Percentiles rank a stretch among this genome's conserved stretches.
Conservation (phyloP, 768 basidiomycete genomes). For the Boletus tomentosulus region DNA sequence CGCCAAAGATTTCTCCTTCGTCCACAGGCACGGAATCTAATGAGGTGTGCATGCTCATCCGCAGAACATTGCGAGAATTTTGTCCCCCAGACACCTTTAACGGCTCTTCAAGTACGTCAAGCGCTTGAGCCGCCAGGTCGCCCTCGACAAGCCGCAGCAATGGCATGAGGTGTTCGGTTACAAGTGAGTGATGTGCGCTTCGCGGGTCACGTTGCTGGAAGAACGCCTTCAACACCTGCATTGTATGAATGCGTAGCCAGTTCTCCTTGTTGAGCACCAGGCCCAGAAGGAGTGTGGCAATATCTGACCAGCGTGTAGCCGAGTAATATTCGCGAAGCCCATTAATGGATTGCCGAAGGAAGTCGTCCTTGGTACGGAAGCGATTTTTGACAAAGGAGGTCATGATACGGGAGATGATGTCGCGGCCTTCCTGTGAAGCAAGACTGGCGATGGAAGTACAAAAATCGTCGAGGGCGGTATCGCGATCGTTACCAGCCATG, state of each 20-base stretch:
- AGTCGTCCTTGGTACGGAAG: slow-evolving; percentile 91
- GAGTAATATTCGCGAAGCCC: slow-evolving; percentile 85
- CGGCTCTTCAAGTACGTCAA: slow-evolving; percentile 93
- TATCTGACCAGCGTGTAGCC: slow-evolving; percentile 68
- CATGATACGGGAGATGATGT: slow-evolving; percentile 86
- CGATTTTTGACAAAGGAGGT: slow-evolving; percentile 80
- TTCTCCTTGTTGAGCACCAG: slow-evolving; percentile 77
- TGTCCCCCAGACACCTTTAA: slow-evolving; percentile 73
- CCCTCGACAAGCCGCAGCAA: slow-evolving; percentile 85
- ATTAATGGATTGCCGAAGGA: slow-evolving; percentile 82
- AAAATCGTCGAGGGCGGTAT: slow-evolving; percentile 61
- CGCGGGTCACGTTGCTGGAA: slow-evolving; percentile 83
- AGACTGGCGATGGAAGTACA: slow-evolving; percentile 69
- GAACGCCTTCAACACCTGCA: slow-evolving; percentile 86
- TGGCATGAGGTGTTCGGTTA: slow-evolving; percentile 88
- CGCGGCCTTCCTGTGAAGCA: slow-evolving; percentile 66
- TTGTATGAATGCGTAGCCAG: slow-evolving; percentile 77
- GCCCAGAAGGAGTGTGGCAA: slow-evolving; percentile 82
- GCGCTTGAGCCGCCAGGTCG: slow-evolving; percentile 76
- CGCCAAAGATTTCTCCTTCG: slow-evolving; percentile 72
- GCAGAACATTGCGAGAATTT: slow-evolving; percentile 79
- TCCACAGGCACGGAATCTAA: slow-evolving; percentile 44
- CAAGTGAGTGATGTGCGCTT: slow-evolving; percentile 66
- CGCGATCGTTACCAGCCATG: slow-evolving; percentile 59
- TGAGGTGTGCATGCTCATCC: slow-evolving; percentile 81